Base-by-base conservation (phyloP, 2,329 filamentous ascomycete genomes). In the Penicillium sp. region DNA sequence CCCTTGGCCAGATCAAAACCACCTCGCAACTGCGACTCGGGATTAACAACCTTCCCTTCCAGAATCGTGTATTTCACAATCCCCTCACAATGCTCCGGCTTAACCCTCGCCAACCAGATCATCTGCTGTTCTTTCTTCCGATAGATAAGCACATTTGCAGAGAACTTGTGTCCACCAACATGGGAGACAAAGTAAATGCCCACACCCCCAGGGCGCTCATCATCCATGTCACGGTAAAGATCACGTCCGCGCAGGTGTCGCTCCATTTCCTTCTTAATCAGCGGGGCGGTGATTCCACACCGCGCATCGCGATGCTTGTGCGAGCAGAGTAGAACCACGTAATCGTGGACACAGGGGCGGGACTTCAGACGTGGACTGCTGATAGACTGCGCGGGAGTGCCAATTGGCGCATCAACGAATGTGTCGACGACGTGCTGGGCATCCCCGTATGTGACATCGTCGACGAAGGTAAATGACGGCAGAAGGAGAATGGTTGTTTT, bases 131-230 rank as follows among this genome's bases (percentile, higher is more conserved):
- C 62, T 40, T 68, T 71, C 48, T 64, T 79, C 14, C 90, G 80
- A 68, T 96, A 96, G 0, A 96, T 75, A 74, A 96, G 84, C 56
- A 95, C 82, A 64, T 96, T 96, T 27, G 91, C 91, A 39, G 85
- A 86, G 74, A 92, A 96, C 75, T 95, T 95, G 75, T 96, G 91
- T 0, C 91, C 91, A 28, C 91, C 91, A 4, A 95, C 88, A 65
- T 96, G 91, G 51, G 84, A 91, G 59, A 95, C 90, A 65, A 92
- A 95, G 73, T 93, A 95, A 53, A 95, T 88, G 1, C 88, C 90
- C 1, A 92, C 89, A 7, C 90, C 90, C 7, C 90, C 89, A 0
- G 88, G 87, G 39, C 90, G 76, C 67, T 88, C 83, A 66, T 95
- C 90, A 64, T 91, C 83, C 12, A 89, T 72, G 65, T 95, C 90